Evolutionary conservation across 768 basidiomycete species (phyloP), one percentile per base, ranked within the genome.

Genomic region (Mycena galericulata): DNA sequence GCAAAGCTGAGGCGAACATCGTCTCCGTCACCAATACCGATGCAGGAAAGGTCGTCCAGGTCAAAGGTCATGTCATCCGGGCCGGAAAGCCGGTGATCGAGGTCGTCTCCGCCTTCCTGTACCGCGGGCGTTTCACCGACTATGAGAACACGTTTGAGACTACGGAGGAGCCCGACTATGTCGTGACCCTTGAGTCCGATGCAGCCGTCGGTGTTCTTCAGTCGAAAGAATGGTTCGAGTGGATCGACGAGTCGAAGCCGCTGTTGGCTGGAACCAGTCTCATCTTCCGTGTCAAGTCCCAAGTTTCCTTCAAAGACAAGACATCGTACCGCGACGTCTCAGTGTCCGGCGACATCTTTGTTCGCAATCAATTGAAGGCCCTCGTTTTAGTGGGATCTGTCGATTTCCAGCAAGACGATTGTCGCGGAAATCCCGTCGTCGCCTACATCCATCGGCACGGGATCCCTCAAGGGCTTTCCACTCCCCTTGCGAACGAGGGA

Each of bases 221-320:
- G 76, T 95, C 94, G 50, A 99, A 99, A 84, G 94, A 97, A 77
- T 99, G 98, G 98, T 96, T 99, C 81, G 90, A 92, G 55, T 99
- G 97, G 97, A 91, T 93, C 57, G 92, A 97, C 74, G 90, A 94
- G 47, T 83, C 89, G 8, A 86, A 87, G 62, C 92, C 95, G 27
- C 89, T 97, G 54, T 82, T 88, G 46, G 87, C 92, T 10, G 96
- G 97, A 26, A 92, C 92, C 38, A 87, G 88, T 1, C 90, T 99
- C 55, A 89, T 96, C 70, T 98, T 99, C 94, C 93, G 93, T 69
- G 85, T 93, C 69, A 89, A 90, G 73, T 95, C 96, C 3, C 90
- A 92, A 73, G 90, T 96, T 40, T 89, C 91, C 20, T 99, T 95
- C 90, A 95, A 95, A 82, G 93, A 96, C 83, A 95, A 93, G 82